Base-by-base conservation (phyloP, 148 eudicot genomes). In the Nepenthes mirabilis region DNA sequence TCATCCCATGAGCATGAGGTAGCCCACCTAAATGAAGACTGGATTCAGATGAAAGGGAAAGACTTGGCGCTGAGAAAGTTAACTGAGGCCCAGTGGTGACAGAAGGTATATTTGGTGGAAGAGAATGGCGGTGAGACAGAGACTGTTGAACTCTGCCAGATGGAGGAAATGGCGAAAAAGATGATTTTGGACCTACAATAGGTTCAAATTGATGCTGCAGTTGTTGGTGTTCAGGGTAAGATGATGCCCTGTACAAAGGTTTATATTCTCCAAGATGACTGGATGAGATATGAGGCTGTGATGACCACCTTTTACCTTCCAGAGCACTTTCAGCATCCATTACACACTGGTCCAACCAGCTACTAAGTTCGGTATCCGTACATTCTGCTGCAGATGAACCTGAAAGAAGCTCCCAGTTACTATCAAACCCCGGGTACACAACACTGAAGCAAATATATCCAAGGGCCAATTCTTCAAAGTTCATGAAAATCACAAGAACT, bases 301-400 rank as follows among this genome's bases (percentile, higher is more conserved):
- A 86, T 57, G 86, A 77, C 95, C 89, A 86, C 70, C 81, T 71
- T 61, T 82, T 81, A 52, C 69, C 72, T 54, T 83, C 86, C 64
- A 67, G 69, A 49, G 68, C 75, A 68, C 61, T 66, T 51, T 81
- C 84, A 11, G 77, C 67, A 69, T 81, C 89, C 37, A 70, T 75
- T 45, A 75, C 68, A 53, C 73, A 52, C 37, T 69, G 83, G 36
- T 83, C 89, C 55, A 73, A 61, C 84, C 84, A 86, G 52, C 47
- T 34, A 7, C 48, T 9, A 52, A 62, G 56, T 6, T 56, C 68
- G 40, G 40, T 1, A 8, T 65, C 67, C 37, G 78, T 64, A 84
- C 83, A 76, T 12, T 86, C 95, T 11, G 89, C 81, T 49, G 75
- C 79, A 56, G 82, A 77, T 59, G 95, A 86, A 79, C 95, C 95